Evolutionary conservation across 1,284 basidiomycete genomes (phyloP), one percentile per base, ranked within the genome.

Genomic region (Microbotryum violaceum): DNA sequence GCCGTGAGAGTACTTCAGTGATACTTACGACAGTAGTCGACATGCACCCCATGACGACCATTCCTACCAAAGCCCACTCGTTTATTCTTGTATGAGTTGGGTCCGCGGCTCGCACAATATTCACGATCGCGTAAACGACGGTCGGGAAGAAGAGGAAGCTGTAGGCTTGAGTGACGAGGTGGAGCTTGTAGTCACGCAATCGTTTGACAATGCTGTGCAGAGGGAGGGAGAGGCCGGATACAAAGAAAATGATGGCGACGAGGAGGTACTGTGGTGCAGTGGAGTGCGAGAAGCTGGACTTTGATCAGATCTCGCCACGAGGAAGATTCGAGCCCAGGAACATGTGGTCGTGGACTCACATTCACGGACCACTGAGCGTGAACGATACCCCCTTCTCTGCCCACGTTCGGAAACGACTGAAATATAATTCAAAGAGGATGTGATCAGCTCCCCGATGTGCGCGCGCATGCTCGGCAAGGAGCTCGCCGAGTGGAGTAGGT

Each of bases 161-260:
- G 37, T 71, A 71, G 25, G 64, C 59, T 20, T 74, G 70, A 3
- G 70, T 71, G 7, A 71, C 70, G 21, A 73, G 25, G 45, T 76
- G 75, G 8, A 75, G 65, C 20, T 70, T 64, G 62, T 66, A 73
- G 57, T 74, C 70, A 16, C 59, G 47, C 2, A 68, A 50, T 47
- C 74, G 70, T 16, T 57, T 54, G 55, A 72, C 65, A 29, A 75
- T 67, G 51, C 68, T 70, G n/a, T 64, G 58, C 12, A 71, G 61
- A 3, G 74, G 70, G 0, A 75, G 61, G 0, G 69, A 64, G 10
- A 75, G 66, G 9, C 75, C 75, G 0, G 71, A 71, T 29, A 74
- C 68, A 55, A 75, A 65, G 65, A 76, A 76, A 54, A 76, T 75
- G 57, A 75, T 60, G n/a, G 67, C 70, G 21, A 76, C 74, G 2